phyloP scores from a whole-genome alignment of 805 yeast species.

The Monosporozyma solicola region DNA sequence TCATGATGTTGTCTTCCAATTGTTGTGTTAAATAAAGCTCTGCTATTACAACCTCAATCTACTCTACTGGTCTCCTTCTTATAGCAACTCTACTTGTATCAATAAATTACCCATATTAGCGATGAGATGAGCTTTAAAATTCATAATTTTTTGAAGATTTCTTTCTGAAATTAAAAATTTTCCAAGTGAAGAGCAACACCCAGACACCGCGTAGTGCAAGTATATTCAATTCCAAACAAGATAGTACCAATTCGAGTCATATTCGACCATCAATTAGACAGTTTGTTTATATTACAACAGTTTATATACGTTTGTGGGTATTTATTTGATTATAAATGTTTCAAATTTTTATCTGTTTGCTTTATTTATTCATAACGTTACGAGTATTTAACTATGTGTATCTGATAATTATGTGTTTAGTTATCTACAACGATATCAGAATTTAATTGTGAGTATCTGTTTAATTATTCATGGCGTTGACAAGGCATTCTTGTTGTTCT shows the following conservation, averaged over 20 bases:
- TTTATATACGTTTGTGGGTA: background rate
- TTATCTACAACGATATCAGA: no score
- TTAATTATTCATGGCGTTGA: background rate
- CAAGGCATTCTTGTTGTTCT: constrained; percentile 30
- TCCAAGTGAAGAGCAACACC: background rate
- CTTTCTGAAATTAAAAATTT: constrained; percentile 1
- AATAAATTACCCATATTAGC: background rate
- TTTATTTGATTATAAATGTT: no score
- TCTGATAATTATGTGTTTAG: no score
- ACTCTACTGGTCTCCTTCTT: background rate
- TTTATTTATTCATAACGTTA: no score
- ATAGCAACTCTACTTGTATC: background rate
- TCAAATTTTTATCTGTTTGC: no score
- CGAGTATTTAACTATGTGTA: no score
- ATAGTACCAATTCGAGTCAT: background rate
- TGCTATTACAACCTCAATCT: no score
- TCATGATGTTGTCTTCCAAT: constrained; percentile 6
- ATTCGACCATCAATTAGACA: background rate
- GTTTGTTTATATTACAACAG: background rate
- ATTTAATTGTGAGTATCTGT: no score
- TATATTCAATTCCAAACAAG: background rate
- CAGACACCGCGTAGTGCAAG: background rate
- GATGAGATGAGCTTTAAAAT: constrained; percentile 17
- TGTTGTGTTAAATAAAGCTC: background rate
- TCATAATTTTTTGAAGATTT: background rate